Conservation (phyloP, 257 asterid species). For the Buddleja alternifolia region DNA sequence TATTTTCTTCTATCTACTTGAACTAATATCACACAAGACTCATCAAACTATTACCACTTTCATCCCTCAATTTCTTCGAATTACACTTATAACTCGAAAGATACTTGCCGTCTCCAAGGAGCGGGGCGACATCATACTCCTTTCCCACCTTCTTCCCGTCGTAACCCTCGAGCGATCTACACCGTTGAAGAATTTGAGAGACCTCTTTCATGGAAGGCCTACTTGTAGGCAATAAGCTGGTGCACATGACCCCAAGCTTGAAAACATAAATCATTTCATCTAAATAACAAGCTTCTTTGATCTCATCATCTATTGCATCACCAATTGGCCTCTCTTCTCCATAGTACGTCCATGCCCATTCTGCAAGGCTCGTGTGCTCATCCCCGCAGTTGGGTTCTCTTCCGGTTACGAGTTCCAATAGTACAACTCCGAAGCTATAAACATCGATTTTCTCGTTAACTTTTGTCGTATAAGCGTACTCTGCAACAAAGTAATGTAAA, state of each 20-base stretch:
- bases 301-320: conserved; percentile 50
- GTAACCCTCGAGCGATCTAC: conserved; percentile 31
- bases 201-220: conserved; percentile 88
- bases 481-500: conserved; percentile 38
- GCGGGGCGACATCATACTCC: conserved; percentile 63
- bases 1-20: neutral
- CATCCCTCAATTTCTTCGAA: conserved; percentile 50
- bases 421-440: conserved; percentile 60
- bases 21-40: conserved; percentile 33
- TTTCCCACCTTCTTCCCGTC: conserved; percentile 36
- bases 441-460: conserved; percentile 60
- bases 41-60: conserved; percentile 44
- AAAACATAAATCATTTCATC: conserved; percentile 58
- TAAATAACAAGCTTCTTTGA: conserved; percentile 47
- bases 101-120: conserved; percentile 62
- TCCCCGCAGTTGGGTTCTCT: conserved; percentile 62
- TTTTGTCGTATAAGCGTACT: conserved; percentile 66
- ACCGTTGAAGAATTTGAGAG: conserved; percentile 52
- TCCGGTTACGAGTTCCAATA: conserved; percentile 57
- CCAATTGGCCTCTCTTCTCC: conserved; percentile 52
- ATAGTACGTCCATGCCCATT: conserved; percentile 83
- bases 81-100: conserved; percentile 56
- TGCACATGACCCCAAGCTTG: conserved; percentile 81
- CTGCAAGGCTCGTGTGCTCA: conserved; percentile 72
- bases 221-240: conserved; percentile 54